These are phyloP conservation scores for Quercus engelmannii DNA, from an alignment of 306 rosid genomes.

Conservation along the genomic window DNA sequence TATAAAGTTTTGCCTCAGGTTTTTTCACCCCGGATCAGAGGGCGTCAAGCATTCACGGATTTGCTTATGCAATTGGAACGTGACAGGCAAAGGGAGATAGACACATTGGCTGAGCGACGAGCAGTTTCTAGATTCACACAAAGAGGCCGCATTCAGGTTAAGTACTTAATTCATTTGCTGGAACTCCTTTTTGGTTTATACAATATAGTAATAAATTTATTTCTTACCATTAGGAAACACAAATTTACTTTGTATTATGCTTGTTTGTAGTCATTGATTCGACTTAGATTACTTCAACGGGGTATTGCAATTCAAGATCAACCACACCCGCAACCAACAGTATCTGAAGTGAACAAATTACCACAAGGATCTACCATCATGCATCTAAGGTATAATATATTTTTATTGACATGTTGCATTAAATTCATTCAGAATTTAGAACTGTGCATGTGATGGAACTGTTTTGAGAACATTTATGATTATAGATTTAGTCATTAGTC, in stretches of 20 bases:
- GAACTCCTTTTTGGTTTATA: background rate
- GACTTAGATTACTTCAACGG: constrained; percentile 58
- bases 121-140: constrained; percentile 71
- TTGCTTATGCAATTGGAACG: constrained; percentile 65
- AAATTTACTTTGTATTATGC: background rate
- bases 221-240: background rate
- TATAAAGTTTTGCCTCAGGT: constrained; percentile 20
- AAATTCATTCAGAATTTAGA: background rate
- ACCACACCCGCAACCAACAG: constrained; percentile 13
- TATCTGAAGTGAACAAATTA: constrained; percentile 28
- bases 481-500: no score
- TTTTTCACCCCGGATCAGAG: constrained; percentile 51
- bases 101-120: constrained; percentile 39
- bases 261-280: constrained; percentile 59
- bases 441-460: background rate
- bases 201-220: background rate
- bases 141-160: constrained; percentile 87
- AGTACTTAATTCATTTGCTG: background rate
- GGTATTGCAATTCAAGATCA: constrained; percentile 34
- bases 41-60: constrained; percentile 72
- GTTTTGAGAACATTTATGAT: no score
- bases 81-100: constrained; percentile 64
- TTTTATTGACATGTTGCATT: background rate
- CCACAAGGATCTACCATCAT: constrained; percentile 50
- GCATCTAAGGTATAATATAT: constrained; percentile 58